phyloP scores from a whole-genome alignment of 2,329 filamentous ascomycete species.

The Alternaria brassicicola region DNA sequence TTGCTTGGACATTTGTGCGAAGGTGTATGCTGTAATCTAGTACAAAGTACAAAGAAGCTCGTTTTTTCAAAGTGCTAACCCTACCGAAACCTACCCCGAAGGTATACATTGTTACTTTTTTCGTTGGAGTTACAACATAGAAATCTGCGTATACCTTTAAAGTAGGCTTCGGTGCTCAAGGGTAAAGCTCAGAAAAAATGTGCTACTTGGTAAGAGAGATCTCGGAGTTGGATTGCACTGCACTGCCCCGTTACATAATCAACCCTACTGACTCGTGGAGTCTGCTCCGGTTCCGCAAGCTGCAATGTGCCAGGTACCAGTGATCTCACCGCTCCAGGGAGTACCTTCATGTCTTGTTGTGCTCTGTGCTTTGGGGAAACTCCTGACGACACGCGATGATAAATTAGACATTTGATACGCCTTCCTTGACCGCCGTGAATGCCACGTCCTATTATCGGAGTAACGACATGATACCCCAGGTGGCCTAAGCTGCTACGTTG shows the following conservation, averaged over 20 bases:
- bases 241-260: slow-evolving; percentile 39
- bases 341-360: slow-evolving; percentile 29
- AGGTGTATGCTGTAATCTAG: neutral
- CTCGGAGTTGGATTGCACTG: slow-evolving; percentile 10
- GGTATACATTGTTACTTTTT: no score
- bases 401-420: neutral
- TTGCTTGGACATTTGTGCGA: slow-evolving; percentile 1
- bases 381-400: neutral
- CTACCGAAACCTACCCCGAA: no score
- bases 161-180: no score
- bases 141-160: no score
- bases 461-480: slow-evolving; percentile 9
- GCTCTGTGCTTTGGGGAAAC: slow-evolving; percentile 6
- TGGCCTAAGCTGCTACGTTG: slow-evolving; percentile 16
- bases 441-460: slow-evolving; percentile 12
- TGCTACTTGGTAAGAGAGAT: neutral
- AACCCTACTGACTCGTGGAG: slow-evolving; percentile 14
- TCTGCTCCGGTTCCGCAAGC: neutral
- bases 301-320: slow-evolving; percentile 5
- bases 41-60: no score
- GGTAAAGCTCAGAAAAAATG: no score
- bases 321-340: slow-evolving; percentile 22
- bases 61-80: no score
- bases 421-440: neutral
- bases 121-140: no score